phyloP scores from a whole-genome alignment of 345 rosid genomes.

The Salix udensis region DNA sequence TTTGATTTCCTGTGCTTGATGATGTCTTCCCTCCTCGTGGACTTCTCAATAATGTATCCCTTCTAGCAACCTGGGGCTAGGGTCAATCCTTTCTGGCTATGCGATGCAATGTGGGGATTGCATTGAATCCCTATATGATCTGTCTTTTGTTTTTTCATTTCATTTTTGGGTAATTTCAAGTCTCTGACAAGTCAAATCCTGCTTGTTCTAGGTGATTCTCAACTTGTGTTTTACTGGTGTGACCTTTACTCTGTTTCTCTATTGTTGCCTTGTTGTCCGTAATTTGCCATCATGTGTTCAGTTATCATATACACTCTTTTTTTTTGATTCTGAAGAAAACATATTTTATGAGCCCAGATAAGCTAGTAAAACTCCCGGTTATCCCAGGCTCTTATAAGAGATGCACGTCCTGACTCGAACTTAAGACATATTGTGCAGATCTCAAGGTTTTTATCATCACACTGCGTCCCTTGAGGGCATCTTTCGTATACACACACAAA shows the following conservation, averaged over 20 bases:
- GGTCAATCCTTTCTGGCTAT: neutral
- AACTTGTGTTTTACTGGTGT: neutral
- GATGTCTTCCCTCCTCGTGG: neutral
- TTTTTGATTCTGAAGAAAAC: too few species aligned
- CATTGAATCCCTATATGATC: neutral
- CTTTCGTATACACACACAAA: neutral
- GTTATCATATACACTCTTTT: too few species aligned
- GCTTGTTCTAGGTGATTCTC: neutral
- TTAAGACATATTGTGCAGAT: too few species aligned
- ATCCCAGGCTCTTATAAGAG: accelerated
- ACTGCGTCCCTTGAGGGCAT: accelerated
- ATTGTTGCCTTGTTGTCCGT: neutral
- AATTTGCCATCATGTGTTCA: neutral
- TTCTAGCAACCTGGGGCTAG: neutral
- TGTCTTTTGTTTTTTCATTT: neutral
- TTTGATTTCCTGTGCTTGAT: neutral
- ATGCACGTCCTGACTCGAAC: too few species aligned
- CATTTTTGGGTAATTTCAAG: neutral
- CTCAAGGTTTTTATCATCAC: too few species aligned
- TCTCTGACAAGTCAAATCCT: neutral
- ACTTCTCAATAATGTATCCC: neutral
- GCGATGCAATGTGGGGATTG: neutral
- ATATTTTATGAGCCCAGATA: too few species aligned
- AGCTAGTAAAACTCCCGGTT: accelerated
- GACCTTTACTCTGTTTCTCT: neutral